Evolutionary conservation across 345 rosid genomes (phyloP), one percentile per base, ranked within the genome.

Genomic region (Citropsis articulata): DNA sequence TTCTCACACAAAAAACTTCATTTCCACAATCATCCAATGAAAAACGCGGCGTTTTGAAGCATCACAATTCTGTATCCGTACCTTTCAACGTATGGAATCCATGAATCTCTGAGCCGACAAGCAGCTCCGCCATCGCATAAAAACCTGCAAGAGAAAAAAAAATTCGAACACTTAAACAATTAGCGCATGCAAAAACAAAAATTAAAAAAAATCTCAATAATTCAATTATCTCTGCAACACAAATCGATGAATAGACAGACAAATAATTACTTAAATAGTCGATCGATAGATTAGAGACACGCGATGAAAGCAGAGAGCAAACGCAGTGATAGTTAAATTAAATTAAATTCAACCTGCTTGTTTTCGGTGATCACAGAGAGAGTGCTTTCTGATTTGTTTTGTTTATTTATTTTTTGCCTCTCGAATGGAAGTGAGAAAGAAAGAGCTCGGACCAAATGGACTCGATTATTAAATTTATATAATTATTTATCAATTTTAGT

Each of bases 81-180:
- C 99, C 98, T 85, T 83, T 81, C 18, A 85, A 65, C 14, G 93
- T 89, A 81, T 82, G 95, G 67, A 96, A 96, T 66, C 99, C 99
- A 87, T 96, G 99, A 90, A 94, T 89, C 83, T 96, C 97, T 1
- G 94, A 79, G 79, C 92, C 89, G 24, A 81, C 89, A 4, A 96
- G 97, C 78, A 45, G 81, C 45, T 79, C 76, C 59, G 80, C 90
- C 98, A 93, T 90, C 70, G 77, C 72, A 24, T 36, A 42, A 64
- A 38, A 79, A 18, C 45, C 16, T 31, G 9, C 9, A 8, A 31
- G 24, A 62, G 24, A 62, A 27, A 63, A 53, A 53, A 19, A 53
- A 53, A 5, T 0, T 1, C 57, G 25, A 42, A 75, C 6, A 75
- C 19, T 45, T 8, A 30, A 63, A 18, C 28, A 45, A 53, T 63